Percentiles rank a stretch among this genome's conserved stretches.
Evolutionary conservation across 2,329 filamentous ascomycete species (phyloP).

Genomic region (Penicillium sp.): DNA sequence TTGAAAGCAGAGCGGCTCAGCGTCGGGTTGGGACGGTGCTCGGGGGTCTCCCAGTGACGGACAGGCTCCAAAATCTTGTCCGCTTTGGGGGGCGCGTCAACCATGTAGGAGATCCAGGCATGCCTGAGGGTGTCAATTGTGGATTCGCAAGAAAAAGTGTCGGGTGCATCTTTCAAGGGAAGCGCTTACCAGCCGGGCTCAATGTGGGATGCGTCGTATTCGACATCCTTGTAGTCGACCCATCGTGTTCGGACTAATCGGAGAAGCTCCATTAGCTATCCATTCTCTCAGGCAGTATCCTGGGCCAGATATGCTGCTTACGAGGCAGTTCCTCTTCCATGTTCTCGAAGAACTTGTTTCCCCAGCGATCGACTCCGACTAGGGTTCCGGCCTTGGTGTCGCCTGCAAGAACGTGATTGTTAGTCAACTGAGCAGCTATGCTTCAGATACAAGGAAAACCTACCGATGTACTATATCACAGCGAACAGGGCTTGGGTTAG

Average conservation of each 20-base stretch:
- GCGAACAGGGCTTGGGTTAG: constrained; percentile 21
- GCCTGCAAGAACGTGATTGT: constrained; percentile 53
- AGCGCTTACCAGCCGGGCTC: constrained; percentile 74
- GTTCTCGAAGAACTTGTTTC: constrained; percentile 99
- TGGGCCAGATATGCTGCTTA: constrained; percentile 46
- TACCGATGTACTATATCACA: constrained; percentile 44
- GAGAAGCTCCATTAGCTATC: constrained; percentile 16
- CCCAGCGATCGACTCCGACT: constrained; percentile 80
- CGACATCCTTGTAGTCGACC: constrained; percentile 91
- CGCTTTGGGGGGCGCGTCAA: constrained; percentile 77
- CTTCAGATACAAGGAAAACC: constrained; percentile 12
- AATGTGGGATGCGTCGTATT: constrained; percentile 63
- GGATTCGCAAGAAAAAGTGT: background rate
- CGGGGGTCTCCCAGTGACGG: constrained; percentile 70
- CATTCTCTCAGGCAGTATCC: background rate
- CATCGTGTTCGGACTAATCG: constrained; percentile 81
- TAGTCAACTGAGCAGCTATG: constrained; percentile 18
- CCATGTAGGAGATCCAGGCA: constrained; percentile 91
- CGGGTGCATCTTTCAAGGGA: background rate
- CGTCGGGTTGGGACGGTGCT: constrained; percentile 73
- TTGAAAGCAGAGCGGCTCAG: constrained; percentile 75
- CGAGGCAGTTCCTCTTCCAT: constrained; percentile 77
- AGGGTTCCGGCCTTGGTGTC: constrained; percentile 93
- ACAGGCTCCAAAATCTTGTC: constrained; percentile 68
- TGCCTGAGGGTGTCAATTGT: constrained; percentile 53